These are phyloP conservation scores for Phytophthora meadii DNA, from an alignment of 352 stramenopile genomes.

Conservation along the genomic window DNA sequence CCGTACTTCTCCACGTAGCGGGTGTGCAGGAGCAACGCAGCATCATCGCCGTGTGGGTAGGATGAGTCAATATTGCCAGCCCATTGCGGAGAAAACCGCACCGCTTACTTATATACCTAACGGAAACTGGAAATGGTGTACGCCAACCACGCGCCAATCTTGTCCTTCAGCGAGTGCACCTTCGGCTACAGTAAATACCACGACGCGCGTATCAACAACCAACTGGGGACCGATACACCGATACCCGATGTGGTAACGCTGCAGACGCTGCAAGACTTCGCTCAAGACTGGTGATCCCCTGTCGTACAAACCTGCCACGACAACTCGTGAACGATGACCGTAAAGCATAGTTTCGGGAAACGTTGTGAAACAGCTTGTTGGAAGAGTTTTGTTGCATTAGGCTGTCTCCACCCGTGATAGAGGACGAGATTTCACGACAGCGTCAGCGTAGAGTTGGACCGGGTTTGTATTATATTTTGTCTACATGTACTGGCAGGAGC, in stretches of 20 bases:
- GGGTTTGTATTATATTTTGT: too few species aligned
- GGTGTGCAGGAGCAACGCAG: constrained; percentile 54
- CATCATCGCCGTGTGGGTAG: constrained; percentile 61
- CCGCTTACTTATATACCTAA: constrained; percentile 26
- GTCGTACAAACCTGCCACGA: background rate
- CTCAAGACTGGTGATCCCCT: background rate
- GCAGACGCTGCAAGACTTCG: background rate
- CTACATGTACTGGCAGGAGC: too few species aligned
- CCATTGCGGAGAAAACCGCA: constrained; percentile 18
- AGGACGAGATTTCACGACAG: constrained; percentile 51
- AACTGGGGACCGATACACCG: background rate
- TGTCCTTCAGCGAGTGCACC: constrained; percentile 51
- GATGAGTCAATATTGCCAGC: constrained; percentile 47
- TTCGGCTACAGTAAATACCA: constrained; percentile 6
- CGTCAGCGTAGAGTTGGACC: constrained; percentile 50
- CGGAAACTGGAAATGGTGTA: constrained; percentile 46
- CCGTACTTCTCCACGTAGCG: too few species aligned
- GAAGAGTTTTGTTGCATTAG: constrained; percentile 30
- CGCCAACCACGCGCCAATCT: constrained; percentile 44
- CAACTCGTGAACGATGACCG: constrained; percentile 52
- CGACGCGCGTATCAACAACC: background rate
- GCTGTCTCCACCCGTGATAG: constrained; percentile 45
- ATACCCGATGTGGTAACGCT: background rate
- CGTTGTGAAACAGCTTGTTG: background rate
- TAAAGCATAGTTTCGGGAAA: constrained; percentile 56